Percentiles rank a stretch among this genome's conserved stretches.
Evolutionary conservation across 2,329 filamentous ascomycete species (phyloP).

Genomic region (Chaetomium olivaceum): DNA sequence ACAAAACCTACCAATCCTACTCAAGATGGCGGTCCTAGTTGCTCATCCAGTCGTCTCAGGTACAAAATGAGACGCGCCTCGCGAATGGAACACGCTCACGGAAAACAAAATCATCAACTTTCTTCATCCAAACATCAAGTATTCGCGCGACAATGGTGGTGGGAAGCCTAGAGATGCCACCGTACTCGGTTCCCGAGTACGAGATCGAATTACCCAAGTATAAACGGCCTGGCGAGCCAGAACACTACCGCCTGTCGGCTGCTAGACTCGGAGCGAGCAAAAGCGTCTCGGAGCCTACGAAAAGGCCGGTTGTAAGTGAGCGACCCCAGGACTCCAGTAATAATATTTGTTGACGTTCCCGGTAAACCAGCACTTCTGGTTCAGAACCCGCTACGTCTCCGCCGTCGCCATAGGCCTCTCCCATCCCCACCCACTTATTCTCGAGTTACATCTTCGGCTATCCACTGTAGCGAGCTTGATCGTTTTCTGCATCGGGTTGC

Average conservation of each 20-base stretch:
- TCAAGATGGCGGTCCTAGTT: no score
- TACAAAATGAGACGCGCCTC: no score
- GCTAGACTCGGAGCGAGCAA: neutral
- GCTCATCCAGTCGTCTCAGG: no score
- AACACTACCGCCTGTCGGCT: slow-evolving; percentile 1
- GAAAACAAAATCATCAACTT: no score
- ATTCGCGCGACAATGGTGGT: no score
- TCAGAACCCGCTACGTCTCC: slow-evolving; percentile 1
- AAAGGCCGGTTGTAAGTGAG: neutral
- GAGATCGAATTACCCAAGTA: neutral
- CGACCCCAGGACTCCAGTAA: no score
- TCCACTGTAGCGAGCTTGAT: neutral
- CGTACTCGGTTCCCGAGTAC: neutral
- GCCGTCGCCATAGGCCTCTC: neutral
- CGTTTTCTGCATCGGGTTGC: neutral
- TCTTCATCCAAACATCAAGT: no score
- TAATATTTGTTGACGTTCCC: neutral
- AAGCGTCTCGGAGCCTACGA: neutral
- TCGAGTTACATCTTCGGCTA: neutral
- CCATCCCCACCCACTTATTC: neutral
- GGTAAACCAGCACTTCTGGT: neutral
- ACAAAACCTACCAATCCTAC: no score
- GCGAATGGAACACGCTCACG: no score
- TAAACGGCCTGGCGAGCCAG: neutral
- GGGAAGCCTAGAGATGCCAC: neutral